phyloP scores from a whole-genome alignment of 352 stramenopile genomes.

The Paralagenidium karlingii region DNA sequence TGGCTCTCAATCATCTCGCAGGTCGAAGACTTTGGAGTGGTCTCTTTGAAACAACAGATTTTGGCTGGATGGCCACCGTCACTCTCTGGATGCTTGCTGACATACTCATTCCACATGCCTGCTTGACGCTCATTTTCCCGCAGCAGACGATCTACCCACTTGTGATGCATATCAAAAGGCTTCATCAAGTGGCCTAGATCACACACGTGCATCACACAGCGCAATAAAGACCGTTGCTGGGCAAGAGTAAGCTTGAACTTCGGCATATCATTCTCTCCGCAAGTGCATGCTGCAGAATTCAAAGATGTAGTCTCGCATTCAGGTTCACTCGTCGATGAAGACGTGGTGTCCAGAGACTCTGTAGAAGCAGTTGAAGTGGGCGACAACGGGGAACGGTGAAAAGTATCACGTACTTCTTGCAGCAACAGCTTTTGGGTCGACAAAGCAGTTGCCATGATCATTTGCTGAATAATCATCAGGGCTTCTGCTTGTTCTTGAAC shows the following conservation, averaged over 20 bases:
- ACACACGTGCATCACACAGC: conserved; percentile 67
- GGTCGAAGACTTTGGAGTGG: too few species aligned
- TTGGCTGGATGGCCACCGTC: too few species aligned
- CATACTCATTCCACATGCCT: conserved; percentile 36
- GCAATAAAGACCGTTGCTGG: conserved; percentile 35
- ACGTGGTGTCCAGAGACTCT: too few species aligned
- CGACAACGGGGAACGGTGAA: too few species aligned
- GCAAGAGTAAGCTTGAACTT: conserved; percentile 20
- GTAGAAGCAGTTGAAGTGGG: too few species aligned
- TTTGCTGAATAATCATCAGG: conserved; percentile 38
- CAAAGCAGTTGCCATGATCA: conserved; percentile 60
- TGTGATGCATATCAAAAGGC: conserved; percentile 53
- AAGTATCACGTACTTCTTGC: conserved; percentile 23
- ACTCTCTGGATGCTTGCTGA: too few species aligned
- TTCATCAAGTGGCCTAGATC: conserved; percentile 81
- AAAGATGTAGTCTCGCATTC: conserved; percentile 29
- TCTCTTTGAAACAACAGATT: too few species aligned
- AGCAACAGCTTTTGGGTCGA: conserved; percentile 72
- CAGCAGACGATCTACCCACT: conserved; percentile 62
- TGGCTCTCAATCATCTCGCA: conserved; percentile 38
- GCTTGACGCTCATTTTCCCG: conserved; percentile 62
- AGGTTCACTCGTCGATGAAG: too few species aligned
- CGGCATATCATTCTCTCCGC: conserved; percentile 9
- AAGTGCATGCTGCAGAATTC: too few species aligned
- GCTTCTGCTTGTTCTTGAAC: conserved; percentile 32